Conservation (phyloP, 2,329 filamentous ascomycete species). For the Nigrospora osmanthi region DNA sequence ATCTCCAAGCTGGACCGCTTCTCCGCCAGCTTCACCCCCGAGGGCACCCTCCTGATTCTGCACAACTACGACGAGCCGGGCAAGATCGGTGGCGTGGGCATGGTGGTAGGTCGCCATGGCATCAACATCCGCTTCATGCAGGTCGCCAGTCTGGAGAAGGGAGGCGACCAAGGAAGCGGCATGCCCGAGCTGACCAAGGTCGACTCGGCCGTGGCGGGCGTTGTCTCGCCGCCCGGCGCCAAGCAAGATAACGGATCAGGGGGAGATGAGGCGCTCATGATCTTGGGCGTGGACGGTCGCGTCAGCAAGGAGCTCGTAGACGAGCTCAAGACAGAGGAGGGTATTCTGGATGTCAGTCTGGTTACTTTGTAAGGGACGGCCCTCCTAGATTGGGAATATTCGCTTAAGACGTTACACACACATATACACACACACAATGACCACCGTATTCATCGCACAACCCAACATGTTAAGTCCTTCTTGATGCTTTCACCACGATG, state of each 20-base stretch:
- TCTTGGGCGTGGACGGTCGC: conserved; percentile 62
- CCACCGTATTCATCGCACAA: too few species aligned
- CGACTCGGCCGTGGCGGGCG: conserved; percentile 11
- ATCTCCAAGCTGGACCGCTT: conserved; percentile 71
- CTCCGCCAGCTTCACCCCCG: conserved; percentile 63
- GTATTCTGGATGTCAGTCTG: conserved; percentile 48
- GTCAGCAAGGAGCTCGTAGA: conserved; percentile 49
- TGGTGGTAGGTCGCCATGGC: conserved; percentile 57
- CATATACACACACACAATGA: too few species aligned
- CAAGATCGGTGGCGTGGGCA: conserved; percentile 75
- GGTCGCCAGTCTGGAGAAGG: conserved; percentile 44
- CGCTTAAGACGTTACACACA: too few species aligned
- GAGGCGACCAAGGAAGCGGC: conserved; percentile 3
- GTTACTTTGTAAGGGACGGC: conserved; percentile 26
- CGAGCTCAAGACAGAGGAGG: conserved; percentile 39
- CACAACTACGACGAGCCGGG: conserved; percentile 77
- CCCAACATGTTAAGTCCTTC: too few species aligned
- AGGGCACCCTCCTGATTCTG: conserved; percentile 68
- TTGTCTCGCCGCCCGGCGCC: conserved; percentile 4
- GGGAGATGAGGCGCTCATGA: conserved; percentile 70
- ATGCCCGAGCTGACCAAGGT: conserved; percentile 6
- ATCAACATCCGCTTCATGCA: conserved; percentile 80
- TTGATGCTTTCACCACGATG: too few species aligned
- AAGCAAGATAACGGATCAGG: conserved; percentile 3
- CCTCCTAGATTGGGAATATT: too few species aligned